Evolutionary conservation across 2,329 filamentous ascomycete species (phyloP).

Genomic region (Colletotrichum cordylinicola): DNA sequence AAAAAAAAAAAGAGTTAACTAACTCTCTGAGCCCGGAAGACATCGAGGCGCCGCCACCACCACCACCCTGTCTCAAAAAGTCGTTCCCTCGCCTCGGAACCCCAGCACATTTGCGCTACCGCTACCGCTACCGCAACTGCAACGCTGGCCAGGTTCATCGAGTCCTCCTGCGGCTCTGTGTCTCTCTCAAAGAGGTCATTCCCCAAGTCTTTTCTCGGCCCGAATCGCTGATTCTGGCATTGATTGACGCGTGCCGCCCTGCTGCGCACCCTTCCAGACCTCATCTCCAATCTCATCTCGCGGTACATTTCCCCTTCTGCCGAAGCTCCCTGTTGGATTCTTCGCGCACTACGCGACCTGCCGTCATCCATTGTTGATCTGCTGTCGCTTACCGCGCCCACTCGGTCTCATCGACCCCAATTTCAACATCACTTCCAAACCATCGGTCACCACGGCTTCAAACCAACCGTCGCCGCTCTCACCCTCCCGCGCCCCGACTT

Average conservation of each 20-base stretch:
- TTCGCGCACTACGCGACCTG: conserved; percentile 5
- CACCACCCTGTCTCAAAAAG: conserved; percentile 14
- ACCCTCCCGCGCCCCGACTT: conserved; percentile 18
- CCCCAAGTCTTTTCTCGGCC: conserved; percentile 13
- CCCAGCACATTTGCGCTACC: neutral
- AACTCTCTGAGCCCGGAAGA: conserved; percentile 3
- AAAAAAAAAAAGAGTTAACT: neutral
- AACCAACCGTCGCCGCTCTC: neutral
- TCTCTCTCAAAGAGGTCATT: conserved; percentile 2
- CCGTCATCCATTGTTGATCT: neutral
- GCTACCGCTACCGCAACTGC: neutral
- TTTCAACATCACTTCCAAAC: neutral
- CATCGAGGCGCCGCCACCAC: conserved; percentile 1
- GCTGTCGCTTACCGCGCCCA: neutral
- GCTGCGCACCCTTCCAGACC: conserved; percentile 1
- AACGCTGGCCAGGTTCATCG: neutral
- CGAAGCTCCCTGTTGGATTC: conserved; percentile 1
- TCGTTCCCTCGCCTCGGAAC: conserved; percentile 8
- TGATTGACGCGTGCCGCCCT: conserved; percentile 18
- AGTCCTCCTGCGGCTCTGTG: neutral
- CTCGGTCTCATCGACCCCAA: neutral
- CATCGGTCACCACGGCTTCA: neutral
- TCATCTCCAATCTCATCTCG: conserved; percentile 15
- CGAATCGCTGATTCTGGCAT: conserved; percentile 18
- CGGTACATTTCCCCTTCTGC: neutral